Conservation (phyloP, 1,284 basidiomycete species). For the Pyrrhoderma lamaoense region DNA sequence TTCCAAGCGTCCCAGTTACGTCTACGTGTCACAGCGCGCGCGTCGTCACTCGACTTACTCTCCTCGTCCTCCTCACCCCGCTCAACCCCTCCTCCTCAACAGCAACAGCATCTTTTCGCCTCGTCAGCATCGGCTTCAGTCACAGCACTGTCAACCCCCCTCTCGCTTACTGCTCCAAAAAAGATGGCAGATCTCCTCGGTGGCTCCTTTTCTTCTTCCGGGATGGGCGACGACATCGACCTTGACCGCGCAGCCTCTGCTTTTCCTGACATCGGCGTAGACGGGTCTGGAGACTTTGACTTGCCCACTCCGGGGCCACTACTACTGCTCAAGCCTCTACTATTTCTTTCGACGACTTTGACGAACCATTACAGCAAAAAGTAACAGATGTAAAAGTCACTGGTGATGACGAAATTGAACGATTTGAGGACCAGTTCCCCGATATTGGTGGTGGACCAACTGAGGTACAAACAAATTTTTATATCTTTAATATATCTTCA, state of each 20-base stretch:
- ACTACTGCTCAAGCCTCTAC: conserved; percentile 21
- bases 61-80: neutral
- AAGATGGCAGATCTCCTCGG: conserved; percentile 20
- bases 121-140: neutral
- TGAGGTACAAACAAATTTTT: neutral
- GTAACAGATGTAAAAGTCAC: conserved; percentile 67
- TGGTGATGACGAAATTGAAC: conserved; percentile 80
- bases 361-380: conserved; percentile 39
- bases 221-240: conserved; percentile 50
- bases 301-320: conserved; percentile 22
- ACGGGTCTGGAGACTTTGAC: conserved; percentile 50
- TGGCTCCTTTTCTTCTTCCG: conserved; percentile 30
- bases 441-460: conserved; percentile 53
- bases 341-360: conserved; percentile 25
- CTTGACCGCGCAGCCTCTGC: conserved; percentile 72
- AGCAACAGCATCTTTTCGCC: neutral
- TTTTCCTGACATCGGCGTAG: conserved; percentile 80
- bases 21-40: conserved; percentile 4
- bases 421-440: conserved; percentile 90
- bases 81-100: neutral
- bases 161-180: conserved; percentile 2
- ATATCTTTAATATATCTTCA: neutral
- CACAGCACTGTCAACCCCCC: conserved; percentile 2
- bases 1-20: neutral
- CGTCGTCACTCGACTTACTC: conserved; percentile 6